A percentile compares a stretch with the other conserved stretches of the same genome.
Conservation (phyloP, 768 basidiomycete genomes). For the Phallus indusiatus region DNA sequence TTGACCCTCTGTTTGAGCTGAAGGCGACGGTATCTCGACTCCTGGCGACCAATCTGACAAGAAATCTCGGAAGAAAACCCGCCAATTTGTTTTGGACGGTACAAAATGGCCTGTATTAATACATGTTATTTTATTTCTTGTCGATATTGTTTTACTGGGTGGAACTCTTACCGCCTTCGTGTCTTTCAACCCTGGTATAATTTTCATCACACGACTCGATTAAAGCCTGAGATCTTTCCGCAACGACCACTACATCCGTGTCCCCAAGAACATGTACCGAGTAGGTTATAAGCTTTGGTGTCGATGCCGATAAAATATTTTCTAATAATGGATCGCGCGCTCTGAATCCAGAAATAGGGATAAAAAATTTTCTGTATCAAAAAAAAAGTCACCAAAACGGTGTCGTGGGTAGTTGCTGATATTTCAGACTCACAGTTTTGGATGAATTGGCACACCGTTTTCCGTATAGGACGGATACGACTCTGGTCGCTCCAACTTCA, state of each 20-base stretch:
- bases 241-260: conserved; percentile 64
- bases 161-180: conserved; percentile 59
- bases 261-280: conserved; percentile 73
- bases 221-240: conserved; percentile 54
- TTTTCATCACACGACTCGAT: conserved; percentile 38
- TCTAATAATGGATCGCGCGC: conserved; percentile 36
- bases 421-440: conserved; percentile 49
- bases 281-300: conserved; percentile 48
- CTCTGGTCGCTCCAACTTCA: conserved; percentile 45
- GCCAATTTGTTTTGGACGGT: conserved; percentile 69
- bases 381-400: not conserved
- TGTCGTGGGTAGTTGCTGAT: not conserved
- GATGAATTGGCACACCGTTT: conserved; percentile 57
- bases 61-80: conserved; percentile 63
- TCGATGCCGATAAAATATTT: conserved; percentile 32
- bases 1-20: too few relatives aligned
- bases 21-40: not conserved
- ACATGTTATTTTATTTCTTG: too few relatives aligned
- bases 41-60: conserved; percentile 19
- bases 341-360: conserved; percentile 68
- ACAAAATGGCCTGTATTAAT: conserved; percentile 86
- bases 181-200: conserved; percentile 56
- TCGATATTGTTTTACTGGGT: too few relatives aligned
- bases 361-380: conserved; percentile 51
- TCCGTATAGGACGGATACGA: conserved; percentile 49